Base-by-base conservation (phyloP, 805 yeast genomes). In the Wickerhamiella siamensis region DNA sequence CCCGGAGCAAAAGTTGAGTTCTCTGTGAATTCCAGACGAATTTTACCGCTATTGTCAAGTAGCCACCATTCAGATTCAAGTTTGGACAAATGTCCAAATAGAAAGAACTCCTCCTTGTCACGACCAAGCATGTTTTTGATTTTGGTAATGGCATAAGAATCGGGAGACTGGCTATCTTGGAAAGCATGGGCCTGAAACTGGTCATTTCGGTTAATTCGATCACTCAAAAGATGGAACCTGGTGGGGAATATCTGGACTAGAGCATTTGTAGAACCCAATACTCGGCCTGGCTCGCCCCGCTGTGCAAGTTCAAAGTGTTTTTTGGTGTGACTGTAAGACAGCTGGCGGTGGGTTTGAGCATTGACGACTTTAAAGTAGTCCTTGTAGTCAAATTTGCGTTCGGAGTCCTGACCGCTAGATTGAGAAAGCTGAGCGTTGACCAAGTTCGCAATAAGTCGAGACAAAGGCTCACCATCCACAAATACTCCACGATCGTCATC, bases 61-160 rank as follows among this genome's bases (percentile, higher is more conserved):
- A 93, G 56, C 37, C 73, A 72, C 72, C 74, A 79, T n/a, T 70
- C 64, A 1, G 88, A 94, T 40, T 69, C 72, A 9, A 73, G 64
- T 21, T 50, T 48, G 41, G 76, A 75, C 18, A 40, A 14, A 26
- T 43, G 46, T 0, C 98, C 99, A 52, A 87, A 75, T 2, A 91
- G 56, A 5, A 81, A 63, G 55, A 91, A 91, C 43, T 74, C 68
- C 41, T 72, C 67, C 4, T 88, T 88, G 51, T 80, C 81, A 42
- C 95, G 65, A 24, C 98, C 99, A 22, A 91, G 58, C 44, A 91
- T 63, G 57, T 87, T 87, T 53, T 87, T 87, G 41, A 91, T 76
- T 32, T 75, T 66, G 0, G 94, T 82, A 36, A 88, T 64, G 3
- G 70, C 44, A 15, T 44, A 43, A 14, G 14, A 33, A 6, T 4